phyloP scores from a whole-genome alignment of 176 grass and related monocot genomes.

The Tillandsia leiboldiana region DNA sequence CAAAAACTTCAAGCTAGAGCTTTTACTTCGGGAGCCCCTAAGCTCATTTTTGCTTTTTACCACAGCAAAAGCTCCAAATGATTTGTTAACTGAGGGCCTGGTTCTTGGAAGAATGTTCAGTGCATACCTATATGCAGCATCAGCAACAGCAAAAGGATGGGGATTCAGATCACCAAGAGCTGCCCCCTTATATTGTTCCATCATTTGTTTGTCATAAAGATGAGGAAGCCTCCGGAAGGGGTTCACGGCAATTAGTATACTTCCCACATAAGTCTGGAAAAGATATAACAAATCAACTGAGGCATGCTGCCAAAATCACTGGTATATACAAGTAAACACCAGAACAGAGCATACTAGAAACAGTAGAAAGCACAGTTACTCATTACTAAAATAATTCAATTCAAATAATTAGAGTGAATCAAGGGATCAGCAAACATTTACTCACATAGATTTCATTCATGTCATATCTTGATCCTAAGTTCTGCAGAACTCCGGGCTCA shows the following conservation, averaged over 20 bases:
- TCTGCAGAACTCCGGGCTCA: conserved; percentile 84
- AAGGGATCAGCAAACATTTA: conserved; percentile 12
- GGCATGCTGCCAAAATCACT: not conserved
- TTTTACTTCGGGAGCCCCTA: no score
- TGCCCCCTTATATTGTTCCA: conserved; percentile 89
- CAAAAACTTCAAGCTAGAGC: no score
- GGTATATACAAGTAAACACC: not conserved
- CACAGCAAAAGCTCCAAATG: no score
- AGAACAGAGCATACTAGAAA: not conserved
- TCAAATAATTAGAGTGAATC: not conserved
- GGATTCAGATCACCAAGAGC: conserved; percentile 80
- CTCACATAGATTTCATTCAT: conserved; percentile 95
- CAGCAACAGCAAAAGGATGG: conserved; percentile 93
- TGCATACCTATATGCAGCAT: conserved; percentile 72
- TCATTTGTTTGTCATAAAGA: conserved; percentile 93
- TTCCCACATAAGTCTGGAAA: conserved; percentile 82
- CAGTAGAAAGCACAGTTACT: not conserved
- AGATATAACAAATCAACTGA: conserved; percentile 14
- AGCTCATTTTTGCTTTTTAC: no score
- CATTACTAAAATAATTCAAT: not conserved
- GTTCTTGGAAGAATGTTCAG: not conserved
- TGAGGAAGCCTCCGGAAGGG: conserved; percentile 91
- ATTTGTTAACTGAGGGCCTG: no score
- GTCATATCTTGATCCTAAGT: conserved; percentile 76
- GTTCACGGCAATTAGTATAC: conserved; percentile 95